Conservation (phyloP, 1,139 yeast species). For the Diutina scorzettiae region DNA sequence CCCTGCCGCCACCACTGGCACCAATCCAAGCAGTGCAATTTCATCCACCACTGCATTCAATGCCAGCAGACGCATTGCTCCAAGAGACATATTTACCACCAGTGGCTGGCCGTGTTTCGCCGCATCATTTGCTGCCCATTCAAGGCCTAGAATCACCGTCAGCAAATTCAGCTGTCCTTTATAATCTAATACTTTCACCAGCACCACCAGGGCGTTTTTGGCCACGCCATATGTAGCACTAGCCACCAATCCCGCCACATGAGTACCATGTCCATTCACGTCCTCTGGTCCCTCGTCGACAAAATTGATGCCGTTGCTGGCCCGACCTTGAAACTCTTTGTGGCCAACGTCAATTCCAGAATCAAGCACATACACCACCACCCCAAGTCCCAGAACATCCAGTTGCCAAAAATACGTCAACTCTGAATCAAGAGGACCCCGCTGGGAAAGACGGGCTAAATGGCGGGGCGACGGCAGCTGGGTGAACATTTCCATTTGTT, state of each 20-base stretch:
- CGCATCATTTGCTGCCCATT: constrained; percentile 56
- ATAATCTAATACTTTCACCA: constrained; percentile 56
- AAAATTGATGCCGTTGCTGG: constrained; percentile 43
- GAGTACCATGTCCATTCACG: constrained; percentile 69
- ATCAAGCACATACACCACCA: constrained; percentile 71
- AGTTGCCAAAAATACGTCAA: constrained; percentile 30
- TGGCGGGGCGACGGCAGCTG: constrained; percentile 57
- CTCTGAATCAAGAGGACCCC: constrained; percentile 16
- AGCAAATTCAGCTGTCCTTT: constrained; percentile 60
- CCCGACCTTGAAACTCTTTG: constrained; percentile 59
- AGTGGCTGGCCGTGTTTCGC: constrained; percentile 31
- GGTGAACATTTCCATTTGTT: constrained; percentile 29
- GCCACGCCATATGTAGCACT: constrained; percentile 73
- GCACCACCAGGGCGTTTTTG: constrained; percentile 49
- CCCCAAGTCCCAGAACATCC: constrained; percentile 37
- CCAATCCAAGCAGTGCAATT: constrained; percentile 56
- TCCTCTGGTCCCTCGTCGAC: constrained; percentile 55
- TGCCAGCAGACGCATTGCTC: constrained; percentile 53
- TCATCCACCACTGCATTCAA: constrained; percentile 66
- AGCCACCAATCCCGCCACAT: constrained; percentile 85
- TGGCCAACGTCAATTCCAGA: constrained; percentile 54
- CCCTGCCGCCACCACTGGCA: constrained; percentile 85
- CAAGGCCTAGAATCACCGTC: constrained; percentile 58
- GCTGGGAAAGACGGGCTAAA: constrained; percentile 50
- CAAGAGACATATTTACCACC: constrained; percentile 72